Evolutionary conservation across 2,329 filamentous ascomycete species (phyloP).

Genomic region (Beauveria australis): DNA sequence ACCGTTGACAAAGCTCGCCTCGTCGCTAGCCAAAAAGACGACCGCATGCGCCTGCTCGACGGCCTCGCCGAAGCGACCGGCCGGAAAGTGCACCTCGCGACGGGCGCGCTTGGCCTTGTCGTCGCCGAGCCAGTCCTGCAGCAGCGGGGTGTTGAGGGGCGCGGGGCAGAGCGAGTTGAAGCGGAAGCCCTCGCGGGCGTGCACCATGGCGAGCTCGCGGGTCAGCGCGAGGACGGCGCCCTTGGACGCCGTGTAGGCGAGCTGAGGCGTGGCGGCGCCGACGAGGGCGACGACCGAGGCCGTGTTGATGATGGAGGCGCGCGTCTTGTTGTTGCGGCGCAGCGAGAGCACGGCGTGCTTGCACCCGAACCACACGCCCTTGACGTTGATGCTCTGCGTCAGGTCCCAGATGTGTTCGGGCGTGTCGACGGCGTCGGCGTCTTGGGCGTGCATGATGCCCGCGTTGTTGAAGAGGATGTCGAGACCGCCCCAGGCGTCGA

Average conservation of each 20-base stretch:
- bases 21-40: constrained; percentile 77
- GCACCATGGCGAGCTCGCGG: constrained; percentile 82
- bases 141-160: constrained; percentile 81
- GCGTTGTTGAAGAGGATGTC: constrained; percentile 98
- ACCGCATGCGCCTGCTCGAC: constrained; percentile 88
- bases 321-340: constrained; percentile 69
- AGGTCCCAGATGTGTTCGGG: constrained; percentile 90
- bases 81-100: constrained; percentile 83
- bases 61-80: constrained; percentile 84
- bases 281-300: constrained; percentile 83
- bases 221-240: constrained; percentile 87
- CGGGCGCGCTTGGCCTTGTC: constrained; percentile 72
- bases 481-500: constrained; percentile 79
- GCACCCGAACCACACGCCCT: constrained; percentile 94
- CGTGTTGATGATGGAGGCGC: constrained; percentile 83
- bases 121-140: constrained; percentile 90
- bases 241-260: constrained; percentile 91
- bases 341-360: constrained; percentile 84
- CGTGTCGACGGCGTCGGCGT: constrained; percentile 73
- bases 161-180: constrained; percentile 90
- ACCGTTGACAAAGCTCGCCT: constrained; percentile 83
- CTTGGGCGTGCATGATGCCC: constrained; percentile 86
- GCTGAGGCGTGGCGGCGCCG: constrained; percentile 77
- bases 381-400: constrained; percentile 91
- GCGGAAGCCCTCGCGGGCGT: constrained; percentile 78